phyloP scores from a whole-genome alignment of 208 protist genomes.

The Angomonas ambiguus region DNA sequence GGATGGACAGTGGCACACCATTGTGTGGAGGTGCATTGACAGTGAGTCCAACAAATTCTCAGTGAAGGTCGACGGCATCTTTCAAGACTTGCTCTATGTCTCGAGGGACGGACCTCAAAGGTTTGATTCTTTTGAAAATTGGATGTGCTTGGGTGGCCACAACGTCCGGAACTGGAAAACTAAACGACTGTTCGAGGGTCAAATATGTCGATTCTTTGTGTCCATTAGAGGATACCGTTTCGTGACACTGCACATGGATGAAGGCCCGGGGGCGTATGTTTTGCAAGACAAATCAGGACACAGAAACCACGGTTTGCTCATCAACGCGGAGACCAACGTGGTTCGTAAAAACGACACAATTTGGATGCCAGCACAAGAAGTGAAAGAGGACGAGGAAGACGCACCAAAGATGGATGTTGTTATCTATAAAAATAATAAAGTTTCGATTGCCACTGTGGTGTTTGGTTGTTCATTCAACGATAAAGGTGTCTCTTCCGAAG shows the following conservation, averaged over 20 bases:
- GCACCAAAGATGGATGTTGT: constrained; percentile 34
- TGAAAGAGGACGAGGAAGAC: constrained; percentile 25
- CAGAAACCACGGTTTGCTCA: constrained; percentile 74
- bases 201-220: constrained; percentile 72
- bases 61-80: constrained; percentile 85
- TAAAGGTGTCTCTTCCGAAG: constrained; percentile 46
- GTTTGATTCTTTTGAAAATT: constrained; percentile 73
- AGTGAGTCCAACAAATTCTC: constrained; percentile 82
- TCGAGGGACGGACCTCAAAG: constrained; percentile 69
- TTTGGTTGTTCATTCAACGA: constrained; percentile 75
- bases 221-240: constrained; percentile 62
- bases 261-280: constrained; percentile 78
- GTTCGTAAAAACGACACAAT: constrained; percentile 71
- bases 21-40: constrained; percentile 84
- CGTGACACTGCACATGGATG: constrained; percentile 73
- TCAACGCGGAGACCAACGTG: constrained; percentile 46
- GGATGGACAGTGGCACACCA: constrained; percentile 87
- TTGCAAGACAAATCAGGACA: constrained; percentile 65
- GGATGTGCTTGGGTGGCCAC: constrained; percentile 80
- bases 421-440: constrained; percentile 76
- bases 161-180: constrained; percentile 85
- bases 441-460: constrained; percentile 72
- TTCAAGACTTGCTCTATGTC: constrained; percentile 72
- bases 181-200: constrained; percentile 51
- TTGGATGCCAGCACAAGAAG: constrained; percentile 57